phyloP scores from a whole-genome alignment of 768 basidiomycete species.

The Russula sp. region DNA sequence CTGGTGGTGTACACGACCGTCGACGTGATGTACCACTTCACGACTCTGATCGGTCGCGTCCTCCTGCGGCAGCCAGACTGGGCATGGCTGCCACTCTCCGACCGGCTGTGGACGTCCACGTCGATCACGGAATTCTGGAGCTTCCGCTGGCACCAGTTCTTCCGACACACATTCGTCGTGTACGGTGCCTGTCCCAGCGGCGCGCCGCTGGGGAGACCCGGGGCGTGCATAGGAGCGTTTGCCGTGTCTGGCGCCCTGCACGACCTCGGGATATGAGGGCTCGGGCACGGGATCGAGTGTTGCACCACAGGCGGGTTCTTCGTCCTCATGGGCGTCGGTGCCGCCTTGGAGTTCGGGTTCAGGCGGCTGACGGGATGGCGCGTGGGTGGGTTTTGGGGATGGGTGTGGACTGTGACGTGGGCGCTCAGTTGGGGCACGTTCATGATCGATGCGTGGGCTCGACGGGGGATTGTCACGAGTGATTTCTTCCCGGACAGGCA shows the following conservation, averaged over 20 bases:
- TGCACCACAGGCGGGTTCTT: constrained; percentile 46
- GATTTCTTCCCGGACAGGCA: background rate
- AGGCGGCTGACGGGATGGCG: constrained; percentile 37
- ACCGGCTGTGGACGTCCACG: constrained; percentile 33
- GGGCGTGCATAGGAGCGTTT: constrained; percentile 53
- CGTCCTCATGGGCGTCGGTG: constrained; percentile 49
- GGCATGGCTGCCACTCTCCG: constrained; percentile 35
- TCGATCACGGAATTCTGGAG: constrained; percentile 38
- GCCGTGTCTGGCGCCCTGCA: constrained; percentile 53
- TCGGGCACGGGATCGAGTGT: constrained; percentile 50
- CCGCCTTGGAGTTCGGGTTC: constrained; percentile 46
- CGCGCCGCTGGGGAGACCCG: constrained; percentile 43
- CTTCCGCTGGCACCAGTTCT: constrained; percentile 36
- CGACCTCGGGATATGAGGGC: constrained; percentile 50
- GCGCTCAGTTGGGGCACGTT: constrained; percentile 37
- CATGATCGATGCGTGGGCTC: constrained; percentile 15
- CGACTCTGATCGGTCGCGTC: constrained; percentile 26
- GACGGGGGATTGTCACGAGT: constrained; percentile 10
- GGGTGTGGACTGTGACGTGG: constrained; percentile 51
- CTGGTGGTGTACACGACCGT: constrained; percentile 17
- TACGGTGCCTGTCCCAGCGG: constrained; percentile 33
- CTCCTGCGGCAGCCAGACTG: constrained; percentile 30
- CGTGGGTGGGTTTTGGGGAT: constrained; percentile 45
- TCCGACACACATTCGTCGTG: constrained; percentile 31
- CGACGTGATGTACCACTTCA: constrained; percentile 25